Evolutionary conservation across 2,329 filamentous ascomycete species (phyloP), one percentile per base, ranked within the genome.

Genomic region (Colletotrichum chlorophyti): DNA sequence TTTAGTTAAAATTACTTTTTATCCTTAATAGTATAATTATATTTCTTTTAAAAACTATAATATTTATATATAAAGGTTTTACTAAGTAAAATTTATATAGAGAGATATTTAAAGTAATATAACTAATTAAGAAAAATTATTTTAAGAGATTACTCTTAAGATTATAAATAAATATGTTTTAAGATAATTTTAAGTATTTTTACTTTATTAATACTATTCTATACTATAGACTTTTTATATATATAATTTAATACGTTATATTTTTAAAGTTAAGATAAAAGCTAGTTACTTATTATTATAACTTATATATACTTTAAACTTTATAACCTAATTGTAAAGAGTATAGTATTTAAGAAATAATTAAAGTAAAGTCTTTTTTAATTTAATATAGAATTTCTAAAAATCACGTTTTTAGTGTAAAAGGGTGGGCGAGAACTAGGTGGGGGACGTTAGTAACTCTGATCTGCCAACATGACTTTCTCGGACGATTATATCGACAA

Each of bases 231-330:
- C 19, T 27, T 34, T 19, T n/a, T 31, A 42, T 43, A 52, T 51
- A 9, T 27, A 32, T 53, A 26, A 15, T 31, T 40, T 26, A 37
- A 15, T 17, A 26, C n/a, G 8, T 27, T 23, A 15, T 31, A 31
- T 47, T 24, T 31, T 61, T 27, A 21, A 29, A 54, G 8, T 12
- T 19, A 19, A 11, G 29, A 34, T 40, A 17, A 59, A 6, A 52
- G 10, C 9, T 19, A 26, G 15, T 43, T 47, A 34, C n/a, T 24
- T n/a, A 49, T 34, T 27, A 17, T n/a, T 31, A 49, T 31, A 15
- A 48, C 52, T 34, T 41, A 47, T 9, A 57, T 51, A 26, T 45
- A 37, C 17, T 52, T 40, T 47, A 58, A 60, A 12, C 21, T 53
- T 35, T 21, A 11, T 24, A 40, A 59, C 26, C 24, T 9, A 37